Evolutionary conservation across 2,329 filamentous ascomycete genomes (phyloP).

Genomic region (Fusarium equiseti): DNA sequence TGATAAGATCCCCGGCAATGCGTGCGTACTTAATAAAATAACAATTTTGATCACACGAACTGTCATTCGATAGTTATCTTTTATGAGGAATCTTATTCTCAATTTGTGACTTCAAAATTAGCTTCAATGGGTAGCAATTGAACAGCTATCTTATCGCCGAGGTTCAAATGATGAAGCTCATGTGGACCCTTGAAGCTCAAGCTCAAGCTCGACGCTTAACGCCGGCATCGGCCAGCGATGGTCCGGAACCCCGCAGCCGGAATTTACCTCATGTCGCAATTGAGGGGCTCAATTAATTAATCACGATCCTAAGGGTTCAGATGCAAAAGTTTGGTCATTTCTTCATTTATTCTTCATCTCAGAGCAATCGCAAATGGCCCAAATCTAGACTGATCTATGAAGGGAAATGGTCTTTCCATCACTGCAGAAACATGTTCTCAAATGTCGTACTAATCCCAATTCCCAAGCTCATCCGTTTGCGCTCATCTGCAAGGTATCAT

Average conservation of each 20-base stretch:
- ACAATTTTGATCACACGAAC: no score
- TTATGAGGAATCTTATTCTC: no score
- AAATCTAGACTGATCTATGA: slow-evolving; percentile 23
- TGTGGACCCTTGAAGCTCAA: slow-evolving; percentile 14
- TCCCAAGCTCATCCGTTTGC: slow-evolving; percentile 1
- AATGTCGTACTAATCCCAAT: slow-evolving; percentile 36
- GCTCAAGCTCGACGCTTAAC: not conserved
- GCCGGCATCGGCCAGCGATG: slow-evolving; percentile 38
- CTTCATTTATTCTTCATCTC: slow-evolving; percentile 44
- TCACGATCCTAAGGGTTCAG: no score
- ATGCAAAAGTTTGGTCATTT: slow-evolving; percentile 32
- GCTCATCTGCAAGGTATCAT: slow-evolving; percentile 47
- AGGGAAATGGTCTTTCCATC: slow-evolving; percentile 31
- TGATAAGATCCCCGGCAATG: no score
- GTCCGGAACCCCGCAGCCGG: slow-evolving; percentile 25
- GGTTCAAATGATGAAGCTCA: not conserved
- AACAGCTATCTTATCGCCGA: not conserved
- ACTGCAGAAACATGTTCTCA: slow-evolving; percentile 1
- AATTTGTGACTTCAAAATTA: not conserved
- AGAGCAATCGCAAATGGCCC: slow-evolving; percentile 38
- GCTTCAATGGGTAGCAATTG: not conserved
- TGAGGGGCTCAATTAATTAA: not conserved
- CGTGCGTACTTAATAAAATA: no score
- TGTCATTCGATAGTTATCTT: no score
- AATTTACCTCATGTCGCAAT: slow-evolving; percentile 16